Evolutionary conservation across 495 filamentous ascomycete species (phyloP).

Genomic region (Aspergillus avenaceus): DNA sequence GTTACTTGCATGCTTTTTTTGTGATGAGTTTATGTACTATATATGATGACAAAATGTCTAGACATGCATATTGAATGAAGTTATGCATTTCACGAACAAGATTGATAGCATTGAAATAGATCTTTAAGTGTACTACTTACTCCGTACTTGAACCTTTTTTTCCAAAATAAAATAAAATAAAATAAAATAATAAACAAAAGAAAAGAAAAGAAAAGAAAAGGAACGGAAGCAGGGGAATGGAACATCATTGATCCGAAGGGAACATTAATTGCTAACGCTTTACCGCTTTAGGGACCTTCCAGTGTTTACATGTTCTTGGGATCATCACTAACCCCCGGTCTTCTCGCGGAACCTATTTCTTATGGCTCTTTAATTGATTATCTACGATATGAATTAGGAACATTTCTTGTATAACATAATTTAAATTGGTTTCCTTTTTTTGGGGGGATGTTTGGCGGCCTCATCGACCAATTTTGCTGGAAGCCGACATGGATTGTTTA

Average conservation of each 20-base stretch:
- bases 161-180: too few species aligned
- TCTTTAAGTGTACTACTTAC: too few species aligned
- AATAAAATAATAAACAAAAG: too few species aligned
- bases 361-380: neutral
- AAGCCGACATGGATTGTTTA: constrained; percentile 13
- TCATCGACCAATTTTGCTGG: neutral
- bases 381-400: neutral
- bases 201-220: too few species aligned
- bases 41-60: constrained; percentile 26
- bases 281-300: constrained; percentile 18
- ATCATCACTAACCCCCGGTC: constrained; percentile 3
- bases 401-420: constrained; percentile 9
- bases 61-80: constrained; percentile 23
- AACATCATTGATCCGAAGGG: neutral
- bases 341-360: constrained; percentile 5
- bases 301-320: constrained; percentile 30
- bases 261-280: constrained; percentile 8
- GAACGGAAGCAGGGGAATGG: neutral
- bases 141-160: too few species aligned
- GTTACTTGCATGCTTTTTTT: constrained; percentile 21
- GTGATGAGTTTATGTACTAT: constrained; percentile 24
- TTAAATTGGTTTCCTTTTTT: too few species aligned
- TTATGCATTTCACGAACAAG: constrained; percentile 4
- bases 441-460: neutral
- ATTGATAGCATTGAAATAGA: too few species aligned